Conservation (phyloP, 495 filamentous ascomycete genomes). For the Aspergillus sparsus region DNA sequence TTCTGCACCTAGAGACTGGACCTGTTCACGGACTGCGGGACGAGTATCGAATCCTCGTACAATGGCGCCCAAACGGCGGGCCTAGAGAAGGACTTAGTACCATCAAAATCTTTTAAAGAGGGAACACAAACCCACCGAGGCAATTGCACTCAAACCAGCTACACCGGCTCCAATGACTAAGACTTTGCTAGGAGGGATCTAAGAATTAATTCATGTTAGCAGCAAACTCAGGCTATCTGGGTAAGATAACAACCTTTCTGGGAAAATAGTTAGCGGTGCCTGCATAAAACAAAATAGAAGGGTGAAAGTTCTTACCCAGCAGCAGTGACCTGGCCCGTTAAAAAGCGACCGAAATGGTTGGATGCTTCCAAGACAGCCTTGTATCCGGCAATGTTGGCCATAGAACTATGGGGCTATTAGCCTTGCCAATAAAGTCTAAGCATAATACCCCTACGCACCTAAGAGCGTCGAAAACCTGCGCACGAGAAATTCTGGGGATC, state of each 20-base stretch:
- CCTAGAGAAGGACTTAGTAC: conserved; percentile 27
- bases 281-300: background rate
- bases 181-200: conserved; percentile 81
- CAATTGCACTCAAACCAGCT: conserved; percentile 79
- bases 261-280: conserved; percentile 9
- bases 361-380: conserved; percentile 82
- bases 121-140: conserved; percentile 44
- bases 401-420: conserved; percentile 50
- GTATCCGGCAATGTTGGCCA: conserved; percentile 88
- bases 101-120: background rate
- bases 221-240: conserved; percentile 2
- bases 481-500: conserved; percentile 80
- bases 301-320: conserved; percentile 50
- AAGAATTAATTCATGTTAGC: conserved; percentile 17
- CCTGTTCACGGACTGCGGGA: conserved; percentile 75
- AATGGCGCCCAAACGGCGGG: conserved; percentile 77
- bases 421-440: background rate
- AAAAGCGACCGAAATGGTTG: conserved; percentile 77
- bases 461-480: conserved; percentile 77
- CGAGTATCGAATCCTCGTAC: conserved; percentile 83
- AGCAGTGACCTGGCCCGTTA: conserved; percentile 81
- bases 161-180: conserved; percentile 82
- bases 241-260: conserved; percentile 18
- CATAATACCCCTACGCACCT: conserved; percentile 31
- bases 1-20: conserved; percentile 80